Percentiles rank a stretch among this genome's conserved stretches.
These are phyloP conservation scores for Floccularia luteovirens DNA, from an alignment of 768 basidiomycete genomes.

Conservation along the genomic window DNA sequence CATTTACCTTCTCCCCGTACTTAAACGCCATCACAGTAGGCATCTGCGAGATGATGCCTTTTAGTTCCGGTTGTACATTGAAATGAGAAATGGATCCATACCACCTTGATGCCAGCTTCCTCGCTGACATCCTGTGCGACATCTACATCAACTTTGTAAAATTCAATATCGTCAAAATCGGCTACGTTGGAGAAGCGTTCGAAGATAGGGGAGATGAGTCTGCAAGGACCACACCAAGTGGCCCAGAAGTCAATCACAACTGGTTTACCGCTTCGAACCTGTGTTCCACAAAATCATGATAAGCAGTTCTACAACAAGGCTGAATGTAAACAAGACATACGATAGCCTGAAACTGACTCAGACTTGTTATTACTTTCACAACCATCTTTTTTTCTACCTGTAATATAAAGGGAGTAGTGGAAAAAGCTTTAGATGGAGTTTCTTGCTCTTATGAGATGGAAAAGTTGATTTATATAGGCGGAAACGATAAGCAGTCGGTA, in stretches of 20 bases:
- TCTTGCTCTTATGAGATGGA: too few species aligned
- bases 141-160: slow-evolving; percentile 63
- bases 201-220: slow-evolving; percentile 45
- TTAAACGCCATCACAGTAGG: slow-evolving; percentile 8
- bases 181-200: slow-evolving; percentile 31
- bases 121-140: slow-evolving; percentile 32
- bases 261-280: slow-evolving; percentile 31
- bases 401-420: background rate
- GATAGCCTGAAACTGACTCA: slow-evolving; percentile 25
- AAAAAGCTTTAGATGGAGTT: background rate
- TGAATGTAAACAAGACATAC: slow-evolving; percentile 21
- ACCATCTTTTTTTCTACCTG: background rate
- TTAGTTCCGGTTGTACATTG: background rate
- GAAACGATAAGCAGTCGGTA: background rate
- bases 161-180: slow-evolving; percentile 27
- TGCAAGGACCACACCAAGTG: slow-evolving; percentile 58
- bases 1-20: slow-evolving; percentile 6
- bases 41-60: slow-evolving; percentile 11
- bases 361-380: background rate
- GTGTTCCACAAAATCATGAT: background rate
- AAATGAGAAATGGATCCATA: slow-evolving; percentile 19
- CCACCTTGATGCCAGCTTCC: slow-evolving; percentile 46
- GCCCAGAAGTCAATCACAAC: slow-evolving; percentile 58
- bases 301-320: slow-evolving; percentile 2
- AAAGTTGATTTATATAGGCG: background rate